These are phyloP conservation scores for Aspergillus tanneri DNA, from an alignment of 2,329 filamentous ascomycete species.

Conservation along the genomic window DNA sequence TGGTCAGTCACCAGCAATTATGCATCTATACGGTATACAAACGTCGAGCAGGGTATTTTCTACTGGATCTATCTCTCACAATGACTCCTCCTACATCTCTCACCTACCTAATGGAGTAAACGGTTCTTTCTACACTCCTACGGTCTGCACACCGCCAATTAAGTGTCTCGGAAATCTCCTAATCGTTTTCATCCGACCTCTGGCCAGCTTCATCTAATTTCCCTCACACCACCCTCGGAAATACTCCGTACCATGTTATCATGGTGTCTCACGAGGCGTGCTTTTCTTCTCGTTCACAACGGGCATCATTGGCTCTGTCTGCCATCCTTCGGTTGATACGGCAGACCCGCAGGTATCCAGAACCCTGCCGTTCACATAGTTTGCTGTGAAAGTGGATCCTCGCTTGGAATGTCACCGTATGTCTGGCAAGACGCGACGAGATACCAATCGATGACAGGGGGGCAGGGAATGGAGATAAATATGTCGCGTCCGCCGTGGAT, in stretches of 20 bases:
- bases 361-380: background rate
- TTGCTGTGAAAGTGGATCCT: background rate
- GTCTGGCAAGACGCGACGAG: background rate
- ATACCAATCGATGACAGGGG: background rate
- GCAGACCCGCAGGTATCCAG: background rate
- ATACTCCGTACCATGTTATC: background rate
- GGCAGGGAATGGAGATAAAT: conserved; percentile 1
- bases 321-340: background rate
- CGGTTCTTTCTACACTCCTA: too few species aligned
- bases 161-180: background rate
- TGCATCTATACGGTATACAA: background rate
- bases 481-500: background rate
- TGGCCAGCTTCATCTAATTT: too few species aligned
- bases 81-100: background rate
- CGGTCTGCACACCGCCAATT: too few species aligned
- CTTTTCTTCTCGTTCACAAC: background rate
- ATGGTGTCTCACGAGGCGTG: conserved; percentile 2
- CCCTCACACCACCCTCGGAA: background rate
- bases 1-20: too few species aligned
- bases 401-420: conserved; percentile 3
- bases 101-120: too few species aligned
- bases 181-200: too few species aligned
- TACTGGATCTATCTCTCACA: background rate
- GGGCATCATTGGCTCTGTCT: background rate
- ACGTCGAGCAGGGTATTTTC: background rate